Evolutionary conservation across 2,329 filamentous ascomycete species (phyloP), one percentile per base, ranked within the genome.

Genomic region (Fusarium sp.): DNA sequence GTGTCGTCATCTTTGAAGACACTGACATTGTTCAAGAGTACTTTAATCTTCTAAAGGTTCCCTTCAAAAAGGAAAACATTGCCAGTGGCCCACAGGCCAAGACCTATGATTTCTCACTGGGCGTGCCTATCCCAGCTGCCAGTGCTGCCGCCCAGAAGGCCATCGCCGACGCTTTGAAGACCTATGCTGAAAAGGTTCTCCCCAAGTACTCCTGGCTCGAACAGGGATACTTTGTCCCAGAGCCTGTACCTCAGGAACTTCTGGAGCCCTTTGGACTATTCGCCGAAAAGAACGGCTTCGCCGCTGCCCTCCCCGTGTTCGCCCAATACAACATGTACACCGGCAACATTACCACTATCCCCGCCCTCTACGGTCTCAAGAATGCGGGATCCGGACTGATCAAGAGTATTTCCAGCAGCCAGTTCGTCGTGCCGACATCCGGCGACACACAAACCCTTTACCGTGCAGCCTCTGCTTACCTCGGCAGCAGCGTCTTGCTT

Each of bases 191-290:
- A 19, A 51, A 52, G 0, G 58, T 68, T 12, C 46, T 69, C 0
- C 12, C 58, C 4, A 68, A 55, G 24, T 69, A 69, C 11, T 44
- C 61, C 0, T 69, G 66, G 64, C n/a, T 69, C 6, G 67, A 69
- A 19, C 42, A 66, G 12, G 67, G 67, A 9, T 69, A 61, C 12
- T 39, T 68, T 0, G 13, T 68, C 1, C 61, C 67, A 12, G 25
- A 24, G 5, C 64, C 64, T 1, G 53, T 69, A 0, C 67, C 67
- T 0, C 7, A 68, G 6, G 67, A 69, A 15, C 64, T 69, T 4
- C 41, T 41, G 2, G 26, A 58, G 0, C 67, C 67, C 2, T 69
- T 69, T 10, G 64, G 58, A 0, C 24, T 64, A 6, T 69, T 69
- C 13, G 67, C 67, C 6, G 11, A 52, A 0, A 24, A 65, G 2